phyloP scores from a whole-genome alignment of 345 rosid genomes.

The Pugionium cornutum region DNA sequence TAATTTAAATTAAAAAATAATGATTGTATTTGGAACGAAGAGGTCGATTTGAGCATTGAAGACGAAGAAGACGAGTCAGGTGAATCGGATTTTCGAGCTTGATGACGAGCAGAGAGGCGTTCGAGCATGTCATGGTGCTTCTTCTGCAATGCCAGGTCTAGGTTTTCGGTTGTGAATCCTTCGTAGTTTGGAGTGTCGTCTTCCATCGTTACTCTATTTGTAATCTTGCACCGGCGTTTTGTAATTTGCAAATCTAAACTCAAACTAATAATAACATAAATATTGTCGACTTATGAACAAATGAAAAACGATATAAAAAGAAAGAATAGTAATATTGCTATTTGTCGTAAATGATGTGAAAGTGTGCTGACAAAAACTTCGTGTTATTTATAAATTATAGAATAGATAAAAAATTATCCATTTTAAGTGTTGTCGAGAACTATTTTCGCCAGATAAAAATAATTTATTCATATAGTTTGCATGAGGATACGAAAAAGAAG shows the following conservation, averaged over 20 bases:
- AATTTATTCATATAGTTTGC: too few relatives aligned
- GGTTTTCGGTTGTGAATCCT: background rate
- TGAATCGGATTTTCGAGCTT: slow-evolving; percentile 53
- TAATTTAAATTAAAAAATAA: too few relatives aligned
- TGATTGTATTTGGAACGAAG: slow-evolving; percentile 44
- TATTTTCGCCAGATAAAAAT: too few relatives aligned
- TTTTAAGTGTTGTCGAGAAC: too few relatives aligned
- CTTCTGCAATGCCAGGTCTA: slow-evolving; percentile 41
- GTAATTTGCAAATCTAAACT: slow-evolving; percentile 1
- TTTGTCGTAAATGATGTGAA: background rate
- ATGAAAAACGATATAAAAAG: too few relatives aligned
- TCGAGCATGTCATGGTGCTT: slow-evolving; percentile 78
- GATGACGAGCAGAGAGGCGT: slow-evolving; percentile 76
- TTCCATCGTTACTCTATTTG: slow-evolving; percentile 23
- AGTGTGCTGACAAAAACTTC: background rate
- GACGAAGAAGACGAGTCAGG: slow-evolving; percentile 38
- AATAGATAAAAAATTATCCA: background rate
- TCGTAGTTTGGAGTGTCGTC: slow-evolving; percentile 15
- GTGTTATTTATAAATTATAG: background rate
- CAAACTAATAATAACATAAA: background rate
- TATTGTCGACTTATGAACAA: background rate
- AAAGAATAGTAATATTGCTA: background rate
- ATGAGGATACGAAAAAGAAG: too few relatives aligned
- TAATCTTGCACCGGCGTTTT: background rate
- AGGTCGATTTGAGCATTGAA: slow-evolving; percentile 47